phyloP scores from a whole-genome alignment of 2,329 filamentous ascomycete genomes.

The Xylaria sp. region DNA sequence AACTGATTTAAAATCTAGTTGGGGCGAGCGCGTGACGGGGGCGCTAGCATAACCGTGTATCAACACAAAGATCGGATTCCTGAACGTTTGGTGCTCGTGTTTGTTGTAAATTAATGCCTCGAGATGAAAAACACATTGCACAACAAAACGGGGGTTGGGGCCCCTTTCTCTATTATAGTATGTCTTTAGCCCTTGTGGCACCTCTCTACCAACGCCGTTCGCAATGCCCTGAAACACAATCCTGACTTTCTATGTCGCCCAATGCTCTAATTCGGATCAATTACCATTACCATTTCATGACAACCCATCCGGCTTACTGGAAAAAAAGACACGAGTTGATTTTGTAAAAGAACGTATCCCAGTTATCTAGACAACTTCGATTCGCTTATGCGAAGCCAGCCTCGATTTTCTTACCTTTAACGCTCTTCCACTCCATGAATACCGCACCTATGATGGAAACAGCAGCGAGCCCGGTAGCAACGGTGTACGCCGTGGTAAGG shows the following conservation, averaged over 20 bases:
- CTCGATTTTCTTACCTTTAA: conserved; percentile 63
- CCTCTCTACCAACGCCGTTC: conserved; percentile 24
- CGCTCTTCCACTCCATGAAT: conserved; percentile 64
- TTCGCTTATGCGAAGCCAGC: conserved; percentile 31
- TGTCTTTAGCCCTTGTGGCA: neutral
- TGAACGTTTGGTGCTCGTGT: too few relatives aligned
- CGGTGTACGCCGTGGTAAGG: conserved; percentile 55
- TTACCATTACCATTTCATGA: conserved; percentile 4
- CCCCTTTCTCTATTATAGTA: conserved; percentile 6
- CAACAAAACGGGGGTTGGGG: too few relatives aligned
- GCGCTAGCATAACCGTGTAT: too few relatives aligned
- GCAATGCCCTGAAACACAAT: conserved; percentile 33
- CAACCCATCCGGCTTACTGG: neutral
- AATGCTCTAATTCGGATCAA: conserved; percentile 17
- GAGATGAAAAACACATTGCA: too few relatives aligned
- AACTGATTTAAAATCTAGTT: too few relatives aligned
- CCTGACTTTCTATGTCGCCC: conserved; percentile 9
- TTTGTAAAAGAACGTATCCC: conserved; percentile 16
- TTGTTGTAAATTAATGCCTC: too few relatives aligned
- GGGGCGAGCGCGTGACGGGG: too few relatives aligned
- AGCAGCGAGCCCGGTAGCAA: conserved; percentile 57
- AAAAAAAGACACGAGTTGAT: neutral
- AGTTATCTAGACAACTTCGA: neutral
- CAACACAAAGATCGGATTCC: too few relatives aligned
- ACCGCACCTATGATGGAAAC: conserved; percentile 56